A percentile compares a stretch with the other conserved stretches of the same genome.
phyloP scores from a whole-genome alignment of 768 basidiomycete species.

The Daedaleopsis sinensis region DNA sequence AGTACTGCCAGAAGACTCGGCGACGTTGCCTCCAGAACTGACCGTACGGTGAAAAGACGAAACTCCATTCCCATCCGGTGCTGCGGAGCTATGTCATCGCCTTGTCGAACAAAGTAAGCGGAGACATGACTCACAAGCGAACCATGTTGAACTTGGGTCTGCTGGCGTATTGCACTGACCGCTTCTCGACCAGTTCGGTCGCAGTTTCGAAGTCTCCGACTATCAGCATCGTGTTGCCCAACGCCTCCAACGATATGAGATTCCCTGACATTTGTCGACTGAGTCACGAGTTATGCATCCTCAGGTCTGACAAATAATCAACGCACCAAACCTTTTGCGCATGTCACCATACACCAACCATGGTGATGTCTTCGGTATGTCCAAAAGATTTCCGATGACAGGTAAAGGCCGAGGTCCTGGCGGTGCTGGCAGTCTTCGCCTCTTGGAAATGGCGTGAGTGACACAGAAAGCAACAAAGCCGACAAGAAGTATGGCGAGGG shows the following conservation, averaged over 20 bases:
- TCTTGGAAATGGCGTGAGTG: not conserved
- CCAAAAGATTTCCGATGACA: slow-evolving; percentile 16
- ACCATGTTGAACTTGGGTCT: not conserved
- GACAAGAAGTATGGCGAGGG: too few relatives aligned
- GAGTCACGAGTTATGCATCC: not conserved
- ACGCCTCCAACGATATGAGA: not conserved
- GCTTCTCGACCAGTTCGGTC: not conserved
- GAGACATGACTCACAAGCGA: not conserved
- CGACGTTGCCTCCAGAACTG: slow-evolving; percentile 29
- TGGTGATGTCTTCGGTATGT: slow-evolving; percentile 10
- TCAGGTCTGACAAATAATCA: not conserved
- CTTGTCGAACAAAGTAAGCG: too few relatives aligned
- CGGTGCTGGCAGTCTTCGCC: slow-evolving; percentile 1
- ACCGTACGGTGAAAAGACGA: slow-evolving; percentile 30
- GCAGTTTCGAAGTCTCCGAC: not conserved
- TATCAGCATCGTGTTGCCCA: not conserved
- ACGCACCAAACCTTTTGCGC: slow-evolving; percentile 15
- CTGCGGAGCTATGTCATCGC: slow-evolving; percentile 8
- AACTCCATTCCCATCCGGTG: slow-evolving; percentile 29
- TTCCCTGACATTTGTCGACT: not conserved
- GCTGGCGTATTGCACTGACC: not conserved
- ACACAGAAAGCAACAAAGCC: too few relatives aligned
- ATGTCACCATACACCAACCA: slow-evolving; percentile 16
- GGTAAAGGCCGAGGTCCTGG: slow-evolving; percentile 21
- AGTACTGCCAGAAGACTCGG: slow-evolving; percentile 29